Percentiles rank a stretch among this genome's conserved stretches.
These are phyloP conservation scores for Stenogyne calaminthoides DNA, from an alignment of 305 asterid genomes.

Conservation along the genomic window DNA sequence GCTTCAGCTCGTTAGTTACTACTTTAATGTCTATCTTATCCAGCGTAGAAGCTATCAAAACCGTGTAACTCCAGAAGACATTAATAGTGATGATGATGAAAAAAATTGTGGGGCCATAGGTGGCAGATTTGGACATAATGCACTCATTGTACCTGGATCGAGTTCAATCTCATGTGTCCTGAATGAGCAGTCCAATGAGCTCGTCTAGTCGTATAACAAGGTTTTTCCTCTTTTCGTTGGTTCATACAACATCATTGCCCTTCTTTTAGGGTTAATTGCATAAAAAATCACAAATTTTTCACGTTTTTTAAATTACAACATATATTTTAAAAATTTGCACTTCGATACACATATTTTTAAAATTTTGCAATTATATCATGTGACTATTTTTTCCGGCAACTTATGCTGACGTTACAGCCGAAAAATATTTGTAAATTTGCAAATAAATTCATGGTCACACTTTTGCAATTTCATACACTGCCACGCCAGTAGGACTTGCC, in stretches of 20 bases:
- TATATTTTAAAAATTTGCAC: no score
- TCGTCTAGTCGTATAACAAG: conserved; percentile 38
- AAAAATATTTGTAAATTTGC: no score
- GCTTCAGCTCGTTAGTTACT: conserved; percentile 69
- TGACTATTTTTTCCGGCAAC: no score
- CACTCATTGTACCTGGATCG: conserved; percentile 44
- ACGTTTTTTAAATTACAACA: no score
- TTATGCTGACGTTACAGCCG: no score
- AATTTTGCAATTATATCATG: no score
- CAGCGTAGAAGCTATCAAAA: conserved; percentile 80
- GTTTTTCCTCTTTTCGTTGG: conserved; percentile 1
- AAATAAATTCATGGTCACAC: no score
- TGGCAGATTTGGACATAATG: conserved; percentile 51
- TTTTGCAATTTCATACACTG: no score
- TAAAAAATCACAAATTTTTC: no score
- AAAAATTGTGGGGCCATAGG: conserved; percentile 66
- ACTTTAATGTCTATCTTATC: conserved; percentile 67
- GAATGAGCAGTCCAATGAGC: conserved; percentile 51
- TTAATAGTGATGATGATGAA: conserved; percentile 92
- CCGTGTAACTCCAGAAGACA: conserved; percentile 65
- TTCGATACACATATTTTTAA: no score
- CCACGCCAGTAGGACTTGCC: no score
- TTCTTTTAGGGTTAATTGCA: no score
- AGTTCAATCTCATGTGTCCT: conserved; percentile 42
- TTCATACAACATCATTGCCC: not conserved